Percentiles rank a stretch among this genome's conserved stretches.
phyloP scores from a whole-genome alignment of 306 rosid species.

The Vicia sativa region DNA sequence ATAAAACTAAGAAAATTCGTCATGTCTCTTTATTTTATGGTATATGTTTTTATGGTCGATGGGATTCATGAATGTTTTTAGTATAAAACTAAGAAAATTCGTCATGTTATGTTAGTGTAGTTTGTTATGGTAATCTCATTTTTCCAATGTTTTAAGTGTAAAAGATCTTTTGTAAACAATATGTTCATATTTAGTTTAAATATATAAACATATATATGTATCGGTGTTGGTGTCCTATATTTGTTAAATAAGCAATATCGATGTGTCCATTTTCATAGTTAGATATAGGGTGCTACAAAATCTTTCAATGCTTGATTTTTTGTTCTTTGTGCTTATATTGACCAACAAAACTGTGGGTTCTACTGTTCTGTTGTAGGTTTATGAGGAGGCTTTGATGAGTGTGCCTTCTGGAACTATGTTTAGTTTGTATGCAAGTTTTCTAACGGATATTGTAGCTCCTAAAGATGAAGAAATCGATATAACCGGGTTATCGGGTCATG shows the following conservation, averaged over 20 bases:
- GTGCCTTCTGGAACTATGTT: slow-evolving; percentile 62
- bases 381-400: slow-evolving; percentile 74
- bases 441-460: slow-evolving; percentile 49
- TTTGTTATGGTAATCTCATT: slow-evolving; percentile 11
- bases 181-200: too few relatives aligned
- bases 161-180: not conserved
- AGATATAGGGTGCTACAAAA: not conserved
- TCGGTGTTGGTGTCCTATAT: too few relatives aligned
- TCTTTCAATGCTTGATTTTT: not conserved
- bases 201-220: too few relatives aligned
- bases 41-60: slow-evolving; percentile 21
- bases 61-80: slow-evolving; percentile 3
- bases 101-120: slow-evolving; percentile 9
- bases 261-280: too few relatives aligned
- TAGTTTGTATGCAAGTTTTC: slow-evolving; percentile 58
- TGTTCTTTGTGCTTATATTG: slow-evolving; percentile 22
- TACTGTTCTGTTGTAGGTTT: slow-evolving; percentile 60
- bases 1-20: slow-evolving; percentile 13
- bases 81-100: slow-evolving; percentile 12
- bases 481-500: slow-evolving; percentile 35
- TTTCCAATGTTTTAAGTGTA: slow-evolving; percentile 9
- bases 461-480: slow-evolving; percentile 46
- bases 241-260: too few relatives aligned
- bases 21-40: too few relatives aligned
- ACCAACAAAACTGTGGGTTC: slow-evolving; percentile 24